These are phyloP conservation scores for Fusarium nodosum DNA, from an alignment of 2,329 filamentous ascomycete species.

Conservation along the genomic window DNA sequence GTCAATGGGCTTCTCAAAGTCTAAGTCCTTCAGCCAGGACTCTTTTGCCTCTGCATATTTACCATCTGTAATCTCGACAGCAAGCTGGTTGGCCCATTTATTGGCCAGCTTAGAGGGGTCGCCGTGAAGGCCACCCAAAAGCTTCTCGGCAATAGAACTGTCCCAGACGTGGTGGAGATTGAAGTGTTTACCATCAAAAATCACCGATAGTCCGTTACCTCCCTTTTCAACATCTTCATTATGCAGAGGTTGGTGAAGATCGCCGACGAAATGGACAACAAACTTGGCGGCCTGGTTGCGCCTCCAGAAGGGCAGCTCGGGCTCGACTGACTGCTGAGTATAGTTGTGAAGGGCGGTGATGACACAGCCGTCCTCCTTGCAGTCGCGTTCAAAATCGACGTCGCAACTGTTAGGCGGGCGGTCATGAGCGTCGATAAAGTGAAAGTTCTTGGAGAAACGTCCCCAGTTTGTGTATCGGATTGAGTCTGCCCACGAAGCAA, in stretches of 20 bases:
- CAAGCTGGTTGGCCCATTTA: constrained; percentile 70
- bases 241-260: constrained; percentile 78
- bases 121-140: constrained; percentile 68
- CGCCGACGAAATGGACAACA: constrained; percentile 76
- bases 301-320: constrained; percentile 59
- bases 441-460: constrained; percentile 71
- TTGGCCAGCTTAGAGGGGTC: constrained; percentile 64
- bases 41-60: constrained; percentile 65
- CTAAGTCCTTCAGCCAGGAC: constrained; percentile 69
- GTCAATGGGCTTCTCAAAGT: constrained; percentile 65
- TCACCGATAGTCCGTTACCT: constrained; percentile 76
- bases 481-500: constrained; percentile 77
- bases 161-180: constrained; percentile 84
- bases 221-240: constrained; percentile 73
- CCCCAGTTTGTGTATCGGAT: constrained; percentile 75
- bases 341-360: constrained; percentile 72
- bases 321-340: constrained; percentile 67
- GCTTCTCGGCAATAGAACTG: constrained; percentile 74
- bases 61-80: constrained; percentile 67
- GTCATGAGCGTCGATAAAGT: constrained; percentile 79
- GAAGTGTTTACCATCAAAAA: constrained; percentile 67
- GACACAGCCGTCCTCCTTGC: constrained; percentile 72
- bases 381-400: constrained; percentile 72
- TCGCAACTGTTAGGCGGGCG: constrained; percentile 69
- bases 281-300: constrained; percentile 74